A percentile compares a stretch with the other conserved stretches of the same genome.
Evolutionary conservation across 148 eudicot species (phyloP).

Genomic region (Silene uniflora): DNA sequence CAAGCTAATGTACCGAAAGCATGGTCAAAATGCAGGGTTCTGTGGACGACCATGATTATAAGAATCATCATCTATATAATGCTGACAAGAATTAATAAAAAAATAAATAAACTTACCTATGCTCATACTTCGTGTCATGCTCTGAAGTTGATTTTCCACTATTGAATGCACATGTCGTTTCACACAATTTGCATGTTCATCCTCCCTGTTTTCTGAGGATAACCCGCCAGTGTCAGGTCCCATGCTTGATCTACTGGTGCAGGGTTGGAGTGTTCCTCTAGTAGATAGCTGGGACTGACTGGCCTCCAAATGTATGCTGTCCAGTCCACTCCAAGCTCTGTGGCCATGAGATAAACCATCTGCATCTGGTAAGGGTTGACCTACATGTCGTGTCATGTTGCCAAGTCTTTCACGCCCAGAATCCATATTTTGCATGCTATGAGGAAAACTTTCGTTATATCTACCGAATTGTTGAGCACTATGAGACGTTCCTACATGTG

Average conservation of each 20-base stretch:
- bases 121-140: constrained; percentile 35
- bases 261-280: constrained; percentile 47
- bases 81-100: background rate
- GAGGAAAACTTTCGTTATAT: constrained; percentile 24
- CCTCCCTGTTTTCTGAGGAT: constrained; percentile 37
- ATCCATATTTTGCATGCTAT: constrained; percentile 24
- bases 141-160: constrained; percentile 41
- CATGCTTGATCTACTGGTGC: constrained; percentile 42
- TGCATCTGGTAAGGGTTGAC: constrained; percentile 30
- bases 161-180: constrained; percentile 40
- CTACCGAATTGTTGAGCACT: constrained; percentile 27
- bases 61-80: background rate
- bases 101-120: constrained; percentile 34
- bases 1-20: background rate
- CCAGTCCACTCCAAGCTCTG: constrained; percentile 28
- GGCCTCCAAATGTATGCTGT: constrained; percentile 30
- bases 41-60: background rate
- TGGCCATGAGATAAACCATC: constrained; percentile 24
- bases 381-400: constrained; percentile 26
- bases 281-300: constrained; percentile 25
- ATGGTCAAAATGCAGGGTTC: constrained; percentile 4
- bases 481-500: constrained; percentile 28
- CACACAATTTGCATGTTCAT: constrained; percentile 30
- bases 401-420: constrained; percentile 26
- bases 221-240: constrained; percentile 28